Evolutionary conservation across 2,329 filamentous ascomycete species (phyloP).

Genomic region (Colletotrichum liaoningense): DNA sequence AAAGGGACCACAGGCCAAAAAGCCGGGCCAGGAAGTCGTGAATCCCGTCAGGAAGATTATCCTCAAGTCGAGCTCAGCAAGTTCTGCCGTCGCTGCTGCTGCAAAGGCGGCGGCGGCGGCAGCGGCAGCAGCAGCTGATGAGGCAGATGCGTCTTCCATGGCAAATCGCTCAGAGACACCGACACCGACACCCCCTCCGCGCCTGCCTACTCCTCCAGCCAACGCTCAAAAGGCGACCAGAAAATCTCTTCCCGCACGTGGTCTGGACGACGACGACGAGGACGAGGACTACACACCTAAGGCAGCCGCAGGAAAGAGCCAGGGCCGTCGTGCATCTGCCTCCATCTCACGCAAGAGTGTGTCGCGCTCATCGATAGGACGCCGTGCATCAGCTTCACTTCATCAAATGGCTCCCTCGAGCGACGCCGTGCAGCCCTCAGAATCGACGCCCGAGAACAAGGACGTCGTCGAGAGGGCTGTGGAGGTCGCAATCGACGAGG

Average conservation of each 20-base stretch:
- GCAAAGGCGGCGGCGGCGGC: constrained; percentile 10
- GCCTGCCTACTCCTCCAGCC: constrained; percentile 26
- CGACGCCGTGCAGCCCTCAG: constrained; percentile 32
- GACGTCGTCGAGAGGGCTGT: constrained; percentile 64
- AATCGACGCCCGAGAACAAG: constrained; percentile 44
- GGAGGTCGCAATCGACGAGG: constrained; percentile 68
- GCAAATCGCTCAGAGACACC: constrained; percentile 32
- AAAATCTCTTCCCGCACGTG: constrained; percentile 26
- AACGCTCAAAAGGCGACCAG: constrained; percentile 16
- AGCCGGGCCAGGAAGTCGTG: constrained; percentile 43
- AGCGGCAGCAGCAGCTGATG: constrained; percentile 10
- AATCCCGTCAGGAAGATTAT: constrained; percentile 56
- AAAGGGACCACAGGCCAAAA: constrained; percentile 61
- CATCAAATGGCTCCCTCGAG: constrained; percentile 28
- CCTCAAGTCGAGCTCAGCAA: constrained; percentile 49
- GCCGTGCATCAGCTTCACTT: constrained; percentile 28
- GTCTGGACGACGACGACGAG: constrained; percentile 31
- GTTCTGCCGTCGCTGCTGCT: constrained; percentile 30
- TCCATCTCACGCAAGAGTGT: constrained; percentile 34
- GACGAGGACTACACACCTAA: constrained; percentile 29
- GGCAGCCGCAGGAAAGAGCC: constrained; percentile 21
- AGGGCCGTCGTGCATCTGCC: constrained; percentile 22
- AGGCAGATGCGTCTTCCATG: constrained; percentile 11
- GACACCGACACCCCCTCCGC: background rate
- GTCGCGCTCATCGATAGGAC: constrained; percentile 31